Percentiles rank a stretch among this genome's conserved stretches.
Conservation (phyloP, 2,329 filamentous ascomycete genomes). For the Fusarium sacchari region DNA sequence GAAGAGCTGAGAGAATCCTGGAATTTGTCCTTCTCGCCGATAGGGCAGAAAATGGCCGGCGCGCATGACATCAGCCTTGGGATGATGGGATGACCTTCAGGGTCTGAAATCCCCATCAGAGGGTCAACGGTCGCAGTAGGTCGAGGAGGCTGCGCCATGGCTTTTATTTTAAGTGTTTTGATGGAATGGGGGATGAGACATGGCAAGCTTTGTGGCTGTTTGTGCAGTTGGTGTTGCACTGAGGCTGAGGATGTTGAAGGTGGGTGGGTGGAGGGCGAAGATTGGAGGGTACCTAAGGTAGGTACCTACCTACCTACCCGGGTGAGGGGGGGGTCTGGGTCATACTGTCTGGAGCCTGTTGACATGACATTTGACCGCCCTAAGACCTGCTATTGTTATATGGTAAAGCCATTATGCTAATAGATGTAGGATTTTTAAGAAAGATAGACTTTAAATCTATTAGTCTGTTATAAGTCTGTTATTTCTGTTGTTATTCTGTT, state of each 20-base stretch:
- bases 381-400: no score
- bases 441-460: no score
- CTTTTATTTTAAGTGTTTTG: neutral
- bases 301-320: no score
- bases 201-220: conserved; percentile 1
- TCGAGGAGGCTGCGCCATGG: conserved; percentile 24
- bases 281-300: no score
- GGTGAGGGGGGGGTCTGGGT: no score
- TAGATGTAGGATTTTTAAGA: no score
- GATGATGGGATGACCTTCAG: conserved; percentile 22
- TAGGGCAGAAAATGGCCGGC: conserved; percentile 48
- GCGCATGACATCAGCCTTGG: conserved; percentile 4
- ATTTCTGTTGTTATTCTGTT: no score
- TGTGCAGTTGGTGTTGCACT: conserved; percentile 10
- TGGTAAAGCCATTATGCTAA: no score
- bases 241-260: conserved; percentile 3
- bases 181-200: neutral
- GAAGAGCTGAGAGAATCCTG: neutral
- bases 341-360: no score
- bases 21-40: conserved; percentile 26
- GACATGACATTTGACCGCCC: no score
- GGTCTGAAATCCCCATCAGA: conserved; percentile 12
- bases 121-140: neutral
- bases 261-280: neutral
- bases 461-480: no score